Conservation (phyloP, 768 basidiomycete genomes). For the Saitozyma sp. region DNA sequence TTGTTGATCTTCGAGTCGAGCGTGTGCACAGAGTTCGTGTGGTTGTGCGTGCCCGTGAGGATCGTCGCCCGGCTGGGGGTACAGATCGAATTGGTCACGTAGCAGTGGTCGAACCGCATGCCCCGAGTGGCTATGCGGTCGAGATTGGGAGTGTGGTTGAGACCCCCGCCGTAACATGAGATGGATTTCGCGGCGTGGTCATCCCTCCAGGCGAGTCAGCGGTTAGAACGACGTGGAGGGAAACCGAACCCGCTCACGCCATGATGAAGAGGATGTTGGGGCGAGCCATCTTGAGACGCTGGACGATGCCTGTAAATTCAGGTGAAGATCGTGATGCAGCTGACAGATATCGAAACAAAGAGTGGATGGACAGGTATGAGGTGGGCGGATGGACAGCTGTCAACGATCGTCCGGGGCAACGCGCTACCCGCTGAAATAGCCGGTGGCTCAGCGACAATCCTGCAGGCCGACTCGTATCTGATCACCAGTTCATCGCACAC, state of each 20-base stretch:
- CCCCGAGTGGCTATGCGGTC: conserved; percentile 24
- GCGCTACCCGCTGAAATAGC: no score
- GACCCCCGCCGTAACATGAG: conserved; percentile 2
- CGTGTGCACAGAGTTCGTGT: conserved; percentile 4
- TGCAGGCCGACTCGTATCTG: no score
- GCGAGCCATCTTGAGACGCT: neutral
- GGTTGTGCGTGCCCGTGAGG: conserved; percentile 12
- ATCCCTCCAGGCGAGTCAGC: neutral
- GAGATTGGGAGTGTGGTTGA: conserved; percentile 24
- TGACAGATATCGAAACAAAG: no score
- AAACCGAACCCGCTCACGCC: neutral
- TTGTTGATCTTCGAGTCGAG: conserved; percentile 5
- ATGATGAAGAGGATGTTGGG: conserved; percentile 16
- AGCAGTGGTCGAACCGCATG: conserved; percentile 15
- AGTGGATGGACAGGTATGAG: no score
- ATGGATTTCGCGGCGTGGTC: conserved; percentile 13
- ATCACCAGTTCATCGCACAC: no score
- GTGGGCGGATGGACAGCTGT: no score
- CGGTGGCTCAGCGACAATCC: no score
- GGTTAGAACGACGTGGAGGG: neutral
- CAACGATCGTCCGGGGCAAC: no score
- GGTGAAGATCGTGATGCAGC: no score
- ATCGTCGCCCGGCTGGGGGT: conserved; percentile 11
- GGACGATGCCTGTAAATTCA: no score
- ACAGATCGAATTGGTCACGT: conserved; percentile 19